A percentile compares a stretch with the other conserved stretches of the same genome.
These are phyloP conservation scores for Isabelozyma heimii DNA, from an alignment of 805 yeast genomes.

Conservation along the genomic window DNA sequence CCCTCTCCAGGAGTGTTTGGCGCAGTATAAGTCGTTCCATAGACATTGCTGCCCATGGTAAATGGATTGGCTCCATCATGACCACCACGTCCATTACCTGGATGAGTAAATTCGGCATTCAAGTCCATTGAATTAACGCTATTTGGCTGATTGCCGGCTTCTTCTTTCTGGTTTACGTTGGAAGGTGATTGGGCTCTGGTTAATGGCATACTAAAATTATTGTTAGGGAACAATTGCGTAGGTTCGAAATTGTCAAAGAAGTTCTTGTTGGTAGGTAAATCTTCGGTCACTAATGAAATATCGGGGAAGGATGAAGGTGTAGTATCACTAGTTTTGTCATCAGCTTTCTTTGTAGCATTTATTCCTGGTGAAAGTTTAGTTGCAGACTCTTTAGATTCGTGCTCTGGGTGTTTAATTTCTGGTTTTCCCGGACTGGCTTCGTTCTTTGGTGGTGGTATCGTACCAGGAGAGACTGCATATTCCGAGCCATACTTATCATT, in stretches of 20 bases:
- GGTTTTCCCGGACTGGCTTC: background rate
- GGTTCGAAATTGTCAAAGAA: conserved; percentile 56
- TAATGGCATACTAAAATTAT: conserved; percentile 32
- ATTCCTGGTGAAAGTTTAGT: background rate
- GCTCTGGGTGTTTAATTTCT: background rate
- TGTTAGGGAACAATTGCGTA: conserved; percentile 51
- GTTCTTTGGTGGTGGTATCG: background rate
- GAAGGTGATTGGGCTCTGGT: conserved; percentile 38
- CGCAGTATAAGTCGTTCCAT: background rate
- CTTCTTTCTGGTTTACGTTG: background rate
- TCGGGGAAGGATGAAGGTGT: conserved; percentile 47
- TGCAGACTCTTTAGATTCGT: conserved; percentile 1
- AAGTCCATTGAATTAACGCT: background rate
- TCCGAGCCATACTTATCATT: background rate
- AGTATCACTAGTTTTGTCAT: conserved; percentile 15
- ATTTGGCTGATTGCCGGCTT: background rate
- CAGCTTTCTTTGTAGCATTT: background rate
- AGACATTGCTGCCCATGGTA: background rate
- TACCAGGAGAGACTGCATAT: conserved; percentile 2
- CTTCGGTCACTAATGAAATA: conserved; percentile 55
- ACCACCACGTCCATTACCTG: background rate
- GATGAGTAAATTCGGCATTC: background rate
- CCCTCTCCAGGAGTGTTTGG: conserved; percentile 22
- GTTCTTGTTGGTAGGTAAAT: conserved; percentile 43
- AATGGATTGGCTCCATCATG: background rate